Percentiles rank a stretch among this genome's conserved stretches.
Evolutionary conservation across 2,329 filamentous ascomycete species (phyloP).

Genomic region (Ophiosphaerella herpotricha): DNA sequence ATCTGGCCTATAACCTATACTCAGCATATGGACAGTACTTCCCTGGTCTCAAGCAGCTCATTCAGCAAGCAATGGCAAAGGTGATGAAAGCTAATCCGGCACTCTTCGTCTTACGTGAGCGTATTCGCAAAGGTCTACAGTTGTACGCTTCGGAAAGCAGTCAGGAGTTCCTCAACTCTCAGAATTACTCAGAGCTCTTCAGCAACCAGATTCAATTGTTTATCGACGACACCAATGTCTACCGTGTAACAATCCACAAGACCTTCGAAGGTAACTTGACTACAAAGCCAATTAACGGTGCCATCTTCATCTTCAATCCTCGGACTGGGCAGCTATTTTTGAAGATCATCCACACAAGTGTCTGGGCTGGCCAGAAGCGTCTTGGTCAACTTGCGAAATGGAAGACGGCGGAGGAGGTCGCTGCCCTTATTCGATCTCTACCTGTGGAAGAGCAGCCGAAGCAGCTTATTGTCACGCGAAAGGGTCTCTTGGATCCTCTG

Average conservation of each 20-base stretch:
- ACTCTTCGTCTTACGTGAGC: constrained; percentile 92
- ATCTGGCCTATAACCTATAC: constrained; percentile 97
- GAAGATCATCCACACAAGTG: constrained; percentile 99
- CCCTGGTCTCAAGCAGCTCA: constrained; percentile 90
- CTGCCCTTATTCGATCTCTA: constrained; percentile 90
- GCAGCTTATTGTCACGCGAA: constrained; percentile 96
- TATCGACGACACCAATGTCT: constrained; percentile 99
- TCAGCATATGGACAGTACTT: constrained; percentile 99
- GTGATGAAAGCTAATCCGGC: constrained; percentile 99
- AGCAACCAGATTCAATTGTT: constrained; percentile 99
- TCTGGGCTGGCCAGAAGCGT: constrained; percentile 99
- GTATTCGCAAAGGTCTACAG: constrained; percentile 97
- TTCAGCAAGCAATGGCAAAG: constrained; percentile 99
- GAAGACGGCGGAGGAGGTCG: constrained; percentile 99
- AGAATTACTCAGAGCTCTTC: constrained; percentile 99
- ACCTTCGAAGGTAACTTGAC: constrained; percentile 99
- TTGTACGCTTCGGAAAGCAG: constrained; percentile 98
- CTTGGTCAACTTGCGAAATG: constrained; percentile 97
- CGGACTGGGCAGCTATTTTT: constrained; percentile 95
- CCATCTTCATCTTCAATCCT: constrained; percentile 99
- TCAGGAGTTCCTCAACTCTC: constrained; percentile 98
- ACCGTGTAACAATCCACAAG: constrained; percentile 99
- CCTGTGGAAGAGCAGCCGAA: constrained; percentile 98
- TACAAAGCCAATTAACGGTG: constrained; percentile 98
- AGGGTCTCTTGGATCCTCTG: constrained; percentile 93